Percentiles rank a stretch among this genome's conserved stretches.
Evolutionary conservation across 1,284 basidiomycete genomes (phyloP).

Genomic region (Moniliophthora roreri): DNA sequence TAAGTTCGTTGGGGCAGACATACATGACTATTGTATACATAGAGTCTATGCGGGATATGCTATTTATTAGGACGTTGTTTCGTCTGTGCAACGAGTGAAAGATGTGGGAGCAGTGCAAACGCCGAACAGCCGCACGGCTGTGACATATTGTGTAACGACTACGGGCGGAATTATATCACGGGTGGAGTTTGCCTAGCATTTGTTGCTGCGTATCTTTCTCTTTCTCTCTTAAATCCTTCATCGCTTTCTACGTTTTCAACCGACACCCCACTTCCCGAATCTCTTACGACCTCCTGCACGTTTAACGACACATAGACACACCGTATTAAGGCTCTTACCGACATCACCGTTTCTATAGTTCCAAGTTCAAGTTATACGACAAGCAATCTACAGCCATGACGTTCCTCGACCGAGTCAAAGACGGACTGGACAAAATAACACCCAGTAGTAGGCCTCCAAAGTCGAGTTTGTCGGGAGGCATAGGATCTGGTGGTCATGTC

Average conservation of each 20-base stretch:
- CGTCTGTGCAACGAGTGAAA: too few relatives aligned
- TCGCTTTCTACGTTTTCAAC: background rate
- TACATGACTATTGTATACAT: too few relatives aligned
- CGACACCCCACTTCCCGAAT: too few relatives aligned
- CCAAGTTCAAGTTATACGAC: background rate
- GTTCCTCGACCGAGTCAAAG: conserved; percentile 24
- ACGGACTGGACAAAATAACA: conserved; percentile 35
- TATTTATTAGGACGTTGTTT: too few relatives aligned
- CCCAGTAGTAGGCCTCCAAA: conserved; percentile 35
- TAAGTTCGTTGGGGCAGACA: conserved; percentile 17
- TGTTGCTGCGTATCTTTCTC: background rate
- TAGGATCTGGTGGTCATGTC: conserved; percentile 53
- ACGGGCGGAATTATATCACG: background rate
- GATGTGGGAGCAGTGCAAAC: too few relatives aligned
- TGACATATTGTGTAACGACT: background rate
- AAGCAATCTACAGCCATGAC: background rate
- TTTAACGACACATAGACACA: background rate
- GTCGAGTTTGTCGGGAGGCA: conserved; percentile 43
- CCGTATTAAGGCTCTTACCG: background rate
- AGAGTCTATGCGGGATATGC: too few relatives aligned
- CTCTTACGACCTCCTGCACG: background rate
- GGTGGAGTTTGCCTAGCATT: background rate
- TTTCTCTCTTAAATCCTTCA: background rate
- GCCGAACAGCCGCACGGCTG: background rate
- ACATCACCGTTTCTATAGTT: background rate